phyloP scores from a whole-genome alignment of 2,329 filamentous ascomycete genomes.

The Penicillium freii region DNA sequence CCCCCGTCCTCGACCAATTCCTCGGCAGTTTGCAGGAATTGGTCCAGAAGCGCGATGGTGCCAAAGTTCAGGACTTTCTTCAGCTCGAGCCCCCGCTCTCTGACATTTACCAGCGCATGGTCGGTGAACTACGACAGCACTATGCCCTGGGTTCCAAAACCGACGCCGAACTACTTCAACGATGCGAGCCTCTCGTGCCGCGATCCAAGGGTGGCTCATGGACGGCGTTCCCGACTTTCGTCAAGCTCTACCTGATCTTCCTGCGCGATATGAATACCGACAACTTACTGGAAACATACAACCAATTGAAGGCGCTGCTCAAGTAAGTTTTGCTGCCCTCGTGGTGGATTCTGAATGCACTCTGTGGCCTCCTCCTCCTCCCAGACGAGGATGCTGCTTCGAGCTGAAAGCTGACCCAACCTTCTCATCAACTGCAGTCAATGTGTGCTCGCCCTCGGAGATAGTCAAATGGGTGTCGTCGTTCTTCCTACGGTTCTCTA shows the following conservation, averaged over 20 bases:
- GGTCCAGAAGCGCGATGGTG: slow-evolving; percentile 63
- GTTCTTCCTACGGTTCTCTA: slow-evolving; percentile 81
- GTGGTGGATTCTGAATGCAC: background rate
- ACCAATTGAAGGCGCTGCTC: slow-evolving; percentile 69
- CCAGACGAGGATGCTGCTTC: background rate
- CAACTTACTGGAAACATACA: slow-evolving; percentile 72
- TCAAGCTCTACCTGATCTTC: slow-evolving; percentile 77
- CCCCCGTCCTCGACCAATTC: slow-evolving; percentile 67
- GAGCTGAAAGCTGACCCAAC: slow-evolving; percentile 1
- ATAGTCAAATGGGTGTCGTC: slow-evolving; percentile 75
- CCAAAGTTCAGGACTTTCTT: slow-evolving; percentile 66
- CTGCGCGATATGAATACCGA: slow-evolving; percentile 76
- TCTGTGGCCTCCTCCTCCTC: background rate
- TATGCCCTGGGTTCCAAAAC: slow-evolving; percentile 53
- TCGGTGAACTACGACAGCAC: slow-evolving; percentile 61
- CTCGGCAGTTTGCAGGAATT: slow-evolving; percentile 62
- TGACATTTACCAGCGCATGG: slow-evolving; percentile 66
- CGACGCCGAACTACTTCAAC: slow-evolving; percentile 55
- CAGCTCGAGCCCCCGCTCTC: slow-evolving; percentile 71
- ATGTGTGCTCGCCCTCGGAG: slow-evolving; percentile 76
- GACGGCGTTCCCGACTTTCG: slow-evolving; percentile 74
- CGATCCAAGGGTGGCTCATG: slow-evolving; percentile 66
- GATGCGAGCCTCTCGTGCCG: slow-evolving; percentile 64
- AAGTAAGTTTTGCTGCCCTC: slow-evolving; percentile 57
- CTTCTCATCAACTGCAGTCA: slow-evolving; percentile 54